phyloP scores from a whole-genome alignment of 2,329 filamentous ascomycete genomes.

The Pseudogymnoascus sp. region DNA sequence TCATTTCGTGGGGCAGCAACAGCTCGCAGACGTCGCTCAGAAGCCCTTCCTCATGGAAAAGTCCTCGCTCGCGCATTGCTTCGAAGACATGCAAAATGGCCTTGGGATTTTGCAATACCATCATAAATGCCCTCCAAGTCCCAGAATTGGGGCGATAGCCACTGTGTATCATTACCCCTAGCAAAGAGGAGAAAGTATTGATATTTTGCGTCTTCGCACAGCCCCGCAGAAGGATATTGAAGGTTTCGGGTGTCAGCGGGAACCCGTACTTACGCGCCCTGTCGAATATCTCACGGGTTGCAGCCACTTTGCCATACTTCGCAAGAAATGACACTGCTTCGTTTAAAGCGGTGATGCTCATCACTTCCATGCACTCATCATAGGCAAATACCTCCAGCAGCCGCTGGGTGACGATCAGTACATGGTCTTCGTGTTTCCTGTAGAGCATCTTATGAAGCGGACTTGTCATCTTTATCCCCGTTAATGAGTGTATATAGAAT shows the following conservation, averaged over 20 bases:
- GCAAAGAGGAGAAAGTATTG: neutral
- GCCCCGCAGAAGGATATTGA: constrained; percentile 5
- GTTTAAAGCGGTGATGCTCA: neutral
- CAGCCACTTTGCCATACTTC: neutral
- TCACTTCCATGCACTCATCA: neutral
- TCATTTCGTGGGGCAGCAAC: constrained; percentile 6
- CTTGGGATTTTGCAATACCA: constrained; percentile 1
- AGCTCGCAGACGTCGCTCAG: neutral
- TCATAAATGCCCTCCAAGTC: constrained; percentile 7
- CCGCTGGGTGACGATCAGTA: neutral
- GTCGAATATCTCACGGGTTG: constrained; percentile 1
- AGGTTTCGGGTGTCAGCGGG: neutral
- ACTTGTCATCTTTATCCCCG: constrained; percentile 7
- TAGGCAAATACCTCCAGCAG: neutral
- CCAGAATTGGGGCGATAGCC: constrained; percentile 5
- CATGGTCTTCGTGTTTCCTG: neutral
- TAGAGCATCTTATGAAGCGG: constrained; percentile 8
- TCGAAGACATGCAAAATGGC: neutral
- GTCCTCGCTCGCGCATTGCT: neutral
- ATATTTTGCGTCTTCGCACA: constrained; percentile 4
- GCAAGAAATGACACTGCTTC: constrained; percentile 4
- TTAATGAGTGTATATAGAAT: constrained; percentile 1
- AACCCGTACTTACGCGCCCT: neutral
- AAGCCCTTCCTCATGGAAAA: constrained; percentile 8
- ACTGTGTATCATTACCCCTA: neutral